Percentiles rank a stretch among this genome's conserved stretches.
Evolutionary conservation across 805 yeast species (phyloP).

Genomic region (Candida easanensis): DNA sequence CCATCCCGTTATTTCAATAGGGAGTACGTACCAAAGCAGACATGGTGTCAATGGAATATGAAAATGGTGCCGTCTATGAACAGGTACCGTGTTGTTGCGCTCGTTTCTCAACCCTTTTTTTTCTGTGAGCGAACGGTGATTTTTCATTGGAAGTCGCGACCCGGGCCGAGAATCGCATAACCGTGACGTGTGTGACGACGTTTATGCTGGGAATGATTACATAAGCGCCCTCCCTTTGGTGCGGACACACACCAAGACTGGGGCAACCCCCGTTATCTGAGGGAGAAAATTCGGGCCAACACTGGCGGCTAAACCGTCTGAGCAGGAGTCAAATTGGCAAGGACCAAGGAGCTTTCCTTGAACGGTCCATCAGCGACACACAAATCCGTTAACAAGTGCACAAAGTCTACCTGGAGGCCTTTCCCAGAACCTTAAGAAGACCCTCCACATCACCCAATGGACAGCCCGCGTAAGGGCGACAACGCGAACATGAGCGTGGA

Average conservation of each 20-base stretch:
- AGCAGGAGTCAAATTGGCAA: too few relatives aligned
- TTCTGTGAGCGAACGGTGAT: slow-evolving; percentile 10
- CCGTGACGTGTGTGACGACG: background rate
- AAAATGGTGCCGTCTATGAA: background rate
- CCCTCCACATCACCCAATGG: slow-evolving; percentile 1
- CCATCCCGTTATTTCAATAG: background rate
- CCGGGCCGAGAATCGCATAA: background rate
- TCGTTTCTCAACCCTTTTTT: slow-evolving; percentile 9
- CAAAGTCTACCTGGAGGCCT: background rate
- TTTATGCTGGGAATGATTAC: background rate
- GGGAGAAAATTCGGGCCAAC: background rate
- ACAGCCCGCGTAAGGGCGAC: slow-evolving; percentile 7
- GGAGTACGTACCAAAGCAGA: slow-evolving; percentile 19
- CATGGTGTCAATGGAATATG: slow-evolving; percentile 17
- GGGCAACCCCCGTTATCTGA: background rate
- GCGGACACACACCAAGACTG: background rate
- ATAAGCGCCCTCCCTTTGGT: too few relatives aligned
- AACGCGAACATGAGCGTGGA: slow-evolving; percentile 5
- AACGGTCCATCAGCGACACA: background rate
- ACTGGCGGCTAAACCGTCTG: too few relatives aligned
- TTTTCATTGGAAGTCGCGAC: slow-evolving; percentile 16
- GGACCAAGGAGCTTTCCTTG: too few relatives aligned
- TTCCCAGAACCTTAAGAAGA: background rate
- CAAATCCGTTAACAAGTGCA: background rate
- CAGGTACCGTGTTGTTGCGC: background rate